Conservation (phyloP, 768 basidiomycete species). For the Boletus reticulatus region DNA sequence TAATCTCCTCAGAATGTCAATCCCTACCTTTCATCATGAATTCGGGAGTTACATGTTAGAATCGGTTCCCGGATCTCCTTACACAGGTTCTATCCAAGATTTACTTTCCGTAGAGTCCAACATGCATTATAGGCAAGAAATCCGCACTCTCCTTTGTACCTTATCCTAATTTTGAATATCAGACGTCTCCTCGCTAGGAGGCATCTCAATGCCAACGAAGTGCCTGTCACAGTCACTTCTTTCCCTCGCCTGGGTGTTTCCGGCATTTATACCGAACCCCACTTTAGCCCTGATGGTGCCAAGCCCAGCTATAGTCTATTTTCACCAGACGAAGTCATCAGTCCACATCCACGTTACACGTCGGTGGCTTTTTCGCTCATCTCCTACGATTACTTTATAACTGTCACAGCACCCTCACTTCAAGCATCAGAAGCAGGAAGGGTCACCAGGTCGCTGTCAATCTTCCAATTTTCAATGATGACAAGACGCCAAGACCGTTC, state of each 20-base stretch:
- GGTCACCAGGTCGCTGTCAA: constrained; percentile 95
- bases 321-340: constrained; percentile 92
- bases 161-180: constrained; percentile 5
- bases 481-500: constrained; percentile 83
- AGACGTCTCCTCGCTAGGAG: constrained; percentile 76
- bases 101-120: too few species aligned
- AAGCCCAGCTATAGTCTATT: constrained; percentile 90
- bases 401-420: constrained; percentile 76
- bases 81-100: constrained; percentile 38
- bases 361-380: constrained; percentile 44
- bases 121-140: constrained; percentile 33
- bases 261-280: constrained; percentile 91
- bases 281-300: constrained; percentile 69
- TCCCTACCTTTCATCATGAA: too few species aligned
- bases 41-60: too few species aligned
- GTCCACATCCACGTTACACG: constrained; percentile 97
- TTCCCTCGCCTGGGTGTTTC: constrained; percentile 89
- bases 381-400: constrained; percentile 6
- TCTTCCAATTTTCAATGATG: constrained; percentile 87
- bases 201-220: constrained; percentile 79
- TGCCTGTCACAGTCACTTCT: constrained; percentile 89
- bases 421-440: constrained; percentile 86
- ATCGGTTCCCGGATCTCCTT: constrained; percentile 20
- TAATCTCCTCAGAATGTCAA: too few species aligned
- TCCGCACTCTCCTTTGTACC: background rate